These are phyloP conservation scores for Flaveria brownii DNA, from an alignment of 129 eudicot genomes.

Conservation along the genomic window DNA sequence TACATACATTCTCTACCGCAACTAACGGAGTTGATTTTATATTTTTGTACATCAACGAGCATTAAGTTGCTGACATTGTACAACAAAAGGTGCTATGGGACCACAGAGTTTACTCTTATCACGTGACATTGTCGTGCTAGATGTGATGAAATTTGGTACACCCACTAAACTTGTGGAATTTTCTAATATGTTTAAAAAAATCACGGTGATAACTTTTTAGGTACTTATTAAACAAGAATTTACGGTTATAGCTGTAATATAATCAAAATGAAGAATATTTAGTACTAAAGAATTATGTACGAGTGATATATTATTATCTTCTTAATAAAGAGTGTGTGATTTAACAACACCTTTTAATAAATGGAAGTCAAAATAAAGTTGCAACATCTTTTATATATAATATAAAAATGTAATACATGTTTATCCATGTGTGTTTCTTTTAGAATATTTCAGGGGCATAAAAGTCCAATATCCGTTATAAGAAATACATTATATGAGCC, in stretches of 20 bases:
- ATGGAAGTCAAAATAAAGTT: conserved; percentile 4
- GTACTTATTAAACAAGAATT: not conserved
- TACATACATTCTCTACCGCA: not conserved
- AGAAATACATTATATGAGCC: too few species aligned
- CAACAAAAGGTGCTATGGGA: not conserved
- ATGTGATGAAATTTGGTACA: conserved; percentile 16
- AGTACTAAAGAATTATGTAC: too few species aligned
- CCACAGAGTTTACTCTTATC: conserved; percentile 16
- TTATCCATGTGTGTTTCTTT: not conserved
- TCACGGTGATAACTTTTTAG: not conserved
- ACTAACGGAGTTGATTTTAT: conserved; percentile 3
- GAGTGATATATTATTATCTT: too few species aligned
- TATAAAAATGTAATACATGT: not conserved
- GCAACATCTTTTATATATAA: not conserved
- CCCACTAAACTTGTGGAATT: not conserved
- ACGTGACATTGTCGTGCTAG: conserved; percentile 19
- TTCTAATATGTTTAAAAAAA: not conserved
- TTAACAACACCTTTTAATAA: not conserved
- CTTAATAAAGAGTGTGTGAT: too few species aligned
- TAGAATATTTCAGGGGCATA: not conserved
- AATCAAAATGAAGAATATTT: too few species aligned
- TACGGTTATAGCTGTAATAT: too few species aligned
- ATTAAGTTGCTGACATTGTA: not conserved
- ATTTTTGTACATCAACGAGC: not conserved
- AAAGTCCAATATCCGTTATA: too few species aligned